Base-by-base conservation (phyloP, 2,329 filamentous ascomycete genomes). In the Calonectria henricotiae region DNA sequence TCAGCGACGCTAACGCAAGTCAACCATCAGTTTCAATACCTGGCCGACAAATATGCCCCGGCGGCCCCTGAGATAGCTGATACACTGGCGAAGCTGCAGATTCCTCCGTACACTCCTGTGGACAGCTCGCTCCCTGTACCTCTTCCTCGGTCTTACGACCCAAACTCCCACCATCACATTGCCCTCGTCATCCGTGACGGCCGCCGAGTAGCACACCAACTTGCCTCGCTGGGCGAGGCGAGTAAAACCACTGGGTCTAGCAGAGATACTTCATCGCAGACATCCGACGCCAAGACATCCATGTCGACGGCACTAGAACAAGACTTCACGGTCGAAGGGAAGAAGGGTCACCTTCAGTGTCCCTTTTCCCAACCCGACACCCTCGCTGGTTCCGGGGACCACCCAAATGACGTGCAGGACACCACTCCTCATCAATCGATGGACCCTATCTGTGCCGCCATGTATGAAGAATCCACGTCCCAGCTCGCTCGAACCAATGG, bases 251-350 rank as follows among this genome's bases (percentile, higher is more conserved):
- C 82, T 68, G 82, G 77, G 62, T 88, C 87, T 62, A 89, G 84
- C 79, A 85, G 85, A 78, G 84, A 85, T 70, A 85, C 84, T 11
- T 77, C 82, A 43, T 86, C 87, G 20, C 84, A 83, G 54, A 84
- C 84, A 39, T 83, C 82, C 41, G 83, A 83, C 63, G 82, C 83
- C 67, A 82, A 82, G 79, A 90, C 90, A 20, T 89, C 90, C 71
- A 86, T 89, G 80, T 91, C 90, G 64, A 91, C 89, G 61, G 87
- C 90, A 43, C 84, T 97, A 79, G 95, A 98, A 84, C 93, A 93
- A 83, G 95, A 98, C 82, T 98, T 98, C 78, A 98, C 95, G 20
- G 93, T 95, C 39, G 87, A 92, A 79, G 95, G 95, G 71, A 94
- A 91, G 78, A 94, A 93, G 77, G 94, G 95, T 76, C 89, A 89